A percentile compares a stretch with the other conserved stretches of the same genome.
These are phyloP conservation scores for Calonectria henricotiae DNA, from an alignment of 2,329 filamentous ascomycete species.

Conservation along the genomic window DNA sequence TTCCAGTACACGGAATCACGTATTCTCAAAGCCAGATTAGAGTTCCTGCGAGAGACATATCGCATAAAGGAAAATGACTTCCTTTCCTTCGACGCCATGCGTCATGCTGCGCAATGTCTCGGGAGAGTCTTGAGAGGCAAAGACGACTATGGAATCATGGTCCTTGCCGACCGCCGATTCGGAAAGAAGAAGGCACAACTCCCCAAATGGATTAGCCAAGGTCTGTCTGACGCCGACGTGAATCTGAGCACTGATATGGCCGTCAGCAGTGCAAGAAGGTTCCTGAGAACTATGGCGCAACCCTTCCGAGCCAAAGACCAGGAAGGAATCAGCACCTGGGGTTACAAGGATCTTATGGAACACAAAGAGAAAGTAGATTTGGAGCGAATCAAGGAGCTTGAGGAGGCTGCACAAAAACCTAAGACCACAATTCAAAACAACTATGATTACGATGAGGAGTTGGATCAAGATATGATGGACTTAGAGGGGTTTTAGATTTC, in stretches of 20 bases:
- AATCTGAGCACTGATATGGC: constrained; percentile 98
- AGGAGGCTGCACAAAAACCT: constrained; percentile 60
- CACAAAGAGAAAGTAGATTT: constrained; percentile 85
- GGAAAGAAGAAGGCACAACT: constrained; percentile 92
- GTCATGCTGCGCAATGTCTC: constrained; percentile 97
- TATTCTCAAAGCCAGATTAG: constrained; percentile 94
- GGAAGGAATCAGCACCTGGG: constrained; percentile 96
- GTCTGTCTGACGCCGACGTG: constrained; percentile 85
- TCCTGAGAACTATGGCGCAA: constrained; percentile 92
- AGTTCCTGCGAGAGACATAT: constrained; percentile 97
- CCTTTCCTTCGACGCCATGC: constrained; percentile 98
- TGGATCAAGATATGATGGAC: constrained; percentile 73
- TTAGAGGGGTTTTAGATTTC: constrained; percentile 57
- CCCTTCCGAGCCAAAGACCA: constrained; percentile 88
- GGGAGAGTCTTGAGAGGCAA: constrained; percentile 96
- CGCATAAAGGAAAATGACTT: constrained; percentile 98
- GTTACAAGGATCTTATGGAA: constrained; percentile 80
- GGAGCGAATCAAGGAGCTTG: constrained; percentile 77
- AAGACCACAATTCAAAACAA: constrained; percentile 53
- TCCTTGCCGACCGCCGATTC: constrained; percentile 93
- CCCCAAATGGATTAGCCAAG: constrained; percentile 97
- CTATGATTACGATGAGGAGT: constrained; percentile 69
- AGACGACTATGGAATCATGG: constrained; percentile 99
- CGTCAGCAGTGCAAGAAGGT: constrained; percentile 89
- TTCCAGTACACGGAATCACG: constrained; percentile 99